phyloP scores from a whole-genome alignment of 129 eudicot species.

The Escallonia rubra region DNA sequence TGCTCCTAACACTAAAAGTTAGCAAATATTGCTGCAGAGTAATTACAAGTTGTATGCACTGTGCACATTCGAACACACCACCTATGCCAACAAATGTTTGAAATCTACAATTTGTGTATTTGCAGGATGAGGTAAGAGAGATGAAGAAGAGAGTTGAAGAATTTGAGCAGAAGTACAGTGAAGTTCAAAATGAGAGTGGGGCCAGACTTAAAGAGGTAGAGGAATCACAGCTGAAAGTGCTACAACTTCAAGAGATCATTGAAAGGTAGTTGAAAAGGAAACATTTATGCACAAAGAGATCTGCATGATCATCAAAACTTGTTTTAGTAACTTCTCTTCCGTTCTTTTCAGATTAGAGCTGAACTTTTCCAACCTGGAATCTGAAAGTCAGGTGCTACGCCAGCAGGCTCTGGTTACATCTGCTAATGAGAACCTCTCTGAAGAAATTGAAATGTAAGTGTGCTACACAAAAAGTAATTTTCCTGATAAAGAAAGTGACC shows the following conservation, averaged over 20 bases:
- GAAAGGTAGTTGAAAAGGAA: conserved; percentile 46
- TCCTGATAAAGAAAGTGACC: neutral
- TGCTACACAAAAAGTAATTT: neutral
- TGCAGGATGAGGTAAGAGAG: conserved; percentile 64
- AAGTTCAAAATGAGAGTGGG: conserved; percentile 57
- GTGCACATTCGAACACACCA: conserved; percentile 2
- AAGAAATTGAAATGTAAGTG: conserved; percentile 79
- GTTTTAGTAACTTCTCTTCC: conserved; percentile 19
- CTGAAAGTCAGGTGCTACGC: conserved; percentile 95
- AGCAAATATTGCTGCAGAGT: neutral
- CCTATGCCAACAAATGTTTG: too few relatives aligned
- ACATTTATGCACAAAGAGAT: neutral
- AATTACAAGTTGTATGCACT: neutral
- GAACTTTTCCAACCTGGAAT: conserved; percentile 80
- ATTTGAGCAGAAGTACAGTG: conserved; percentile 49
- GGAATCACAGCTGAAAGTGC: conserved; percentile 60
- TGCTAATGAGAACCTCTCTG: conserved; percentile 56
- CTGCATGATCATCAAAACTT: neutral
- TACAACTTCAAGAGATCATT: conserved; percentile 67
- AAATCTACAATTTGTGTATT: conserved; percentile 4
- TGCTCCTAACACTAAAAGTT: too few relatives aligned
- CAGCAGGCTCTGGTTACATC: conserved; percentile 89
- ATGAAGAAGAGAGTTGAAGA: conserved; percentile 66
- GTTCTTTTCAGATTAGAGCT: conserved; percentile 63
- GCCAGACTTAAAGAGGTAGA: conserved; percentile 56